A percentile compares a stretch with the other conserved stretches of the same genome.
Conservation (phyloP, 192 early-diverging fungal species). For the Umbelopsis sp. region DNA sequence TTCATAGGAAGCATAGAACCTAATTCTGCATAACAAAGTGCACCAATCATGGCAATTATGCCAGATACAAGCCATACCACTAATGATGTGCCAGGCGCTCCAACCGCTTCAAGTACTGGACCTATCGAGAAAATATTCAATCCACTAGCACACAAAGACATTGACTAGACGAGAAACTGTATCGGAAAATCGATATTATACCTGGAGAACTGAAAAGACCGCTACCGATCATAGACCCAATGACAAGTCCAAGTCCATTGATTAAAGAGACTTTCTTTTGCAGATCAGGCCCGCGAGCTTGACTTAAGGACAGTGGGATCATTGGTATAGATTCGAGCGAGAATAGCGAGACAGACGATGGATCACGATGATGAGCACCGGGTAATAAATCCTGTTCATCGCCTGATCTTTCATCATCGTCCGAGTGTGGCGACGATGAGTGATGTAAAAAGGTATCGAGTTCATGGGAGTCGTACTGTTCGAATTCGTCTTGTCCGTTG, state of each 20-base stretch:
- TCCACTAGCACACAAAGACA: background rate
- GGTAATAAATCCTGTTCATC: constrained; percentile 31
- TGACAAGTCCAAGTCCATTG: constrained; percentile 69
- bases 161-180: background rate
- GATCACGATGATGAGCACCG: constrained; percentile 21
- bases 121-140: constrained; percentile 32
- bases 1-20: constrained; percentile 83
- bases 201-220: constrained; percentile 83
- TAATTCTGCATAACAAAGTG: constrained; percentile 87
- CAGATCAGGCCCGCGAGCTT: constrained; percentile 42
- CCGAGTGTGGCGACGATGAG: constrained; percentile 5
- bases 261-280: constrained; percentile 60
- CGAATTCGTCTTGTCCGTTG: constrained; percentile 8
- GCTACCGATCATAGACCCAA: constrained; percentile 78
- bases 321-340: constrained; percentile 42
- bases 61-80: constrained; percentile 78
- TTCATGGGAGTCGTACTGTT: constrained; percentile 16
- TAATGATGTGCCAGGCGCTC: constrained; percentile 69
- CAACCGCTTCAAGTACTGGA: constrained; percentile 61
- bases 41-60: constrained; percentile 78
- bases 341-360: constrained; percentile 27
- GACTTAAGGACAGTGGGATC: constrained; percentile 40
- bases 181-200: background rate
- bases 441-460: background rate
- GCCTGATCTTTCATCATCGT: constrained; percentile 26